Evolutionary conservation across 352 stramenopile genomes (phyloP).

Genomic region (Globisporangium acanthophoron): DNA sequence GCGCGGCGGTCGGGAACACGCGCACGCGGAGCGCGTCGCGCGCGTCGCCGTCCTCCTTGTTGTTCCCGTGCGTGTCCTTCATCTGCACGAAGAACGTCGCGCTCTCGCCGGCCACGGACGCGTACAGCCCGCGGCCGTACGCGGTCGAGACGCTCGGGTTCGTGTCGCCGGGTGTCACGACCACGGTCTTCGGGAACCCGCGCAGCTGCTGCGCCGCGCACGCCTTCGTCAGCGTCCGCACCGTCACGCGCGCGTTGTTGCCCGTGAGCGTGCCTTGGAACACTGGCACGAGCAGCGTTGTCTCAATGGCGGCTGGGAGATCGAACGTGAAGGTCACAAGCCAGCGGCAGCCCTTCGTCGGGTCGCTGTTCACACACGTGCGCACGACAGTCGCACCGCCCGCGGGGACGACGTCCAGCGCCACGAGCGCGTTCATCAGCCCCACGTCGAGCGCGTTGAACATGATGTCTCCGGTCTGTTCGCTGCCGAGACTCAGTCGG

Average conservation of each 20-base stretch:
- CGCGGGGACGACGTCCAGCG: constrained; percentile 43
- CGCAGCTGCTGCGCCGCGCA: constrained; percentile 28
- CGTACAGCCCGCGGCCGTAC: constrained; percentile 57
- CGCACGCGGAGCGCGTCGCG: constrained; percentile 31
- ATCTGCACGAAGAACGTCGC: constrained; percentile 70
- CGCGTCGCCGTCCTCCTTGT: constrained; percentile 39
- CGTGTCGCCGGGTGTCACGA: constrained; percentile 37
- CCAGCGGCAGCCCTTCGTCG: constrained; percentile 63
- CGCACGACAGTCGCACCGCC: constrained; percentile 23
- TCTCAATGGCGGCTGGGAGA: constrained; percentile 3
- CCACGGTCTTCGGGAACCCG: constrained; percentile 65
- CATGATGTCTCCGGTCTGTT: constrained; percentile 46
- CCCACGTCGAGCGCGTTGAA: constrained; percentile 32
- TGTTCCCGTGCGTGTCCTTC: constrained; percentile 82
- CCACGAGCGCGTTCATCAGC: constrained; percentile 61
- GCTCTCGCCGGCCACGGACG: constrained; percentile 39
- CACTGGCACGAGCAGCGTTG: constrained; percentile 19
- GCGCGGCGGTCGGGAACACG: constrained; percentile 39
- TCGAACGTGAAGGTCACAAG: constrained; percentile 52
- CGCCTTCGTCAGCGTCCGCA: constrained; percentile 28
- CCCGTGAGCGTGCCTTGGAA: constrained; percentile 63
- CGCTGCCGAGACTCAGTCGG: constrained; percentile 40
- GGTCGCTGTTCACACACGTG: constrained; percentile 32
- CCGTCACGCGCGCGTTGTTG: constrained; percentile 48
- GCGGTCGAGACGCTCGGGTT: constrained; percentile 75